Base-by-base conservation (phyloP, 805 yeast genomes). In the Candida pseudofarinosa region DNA sequence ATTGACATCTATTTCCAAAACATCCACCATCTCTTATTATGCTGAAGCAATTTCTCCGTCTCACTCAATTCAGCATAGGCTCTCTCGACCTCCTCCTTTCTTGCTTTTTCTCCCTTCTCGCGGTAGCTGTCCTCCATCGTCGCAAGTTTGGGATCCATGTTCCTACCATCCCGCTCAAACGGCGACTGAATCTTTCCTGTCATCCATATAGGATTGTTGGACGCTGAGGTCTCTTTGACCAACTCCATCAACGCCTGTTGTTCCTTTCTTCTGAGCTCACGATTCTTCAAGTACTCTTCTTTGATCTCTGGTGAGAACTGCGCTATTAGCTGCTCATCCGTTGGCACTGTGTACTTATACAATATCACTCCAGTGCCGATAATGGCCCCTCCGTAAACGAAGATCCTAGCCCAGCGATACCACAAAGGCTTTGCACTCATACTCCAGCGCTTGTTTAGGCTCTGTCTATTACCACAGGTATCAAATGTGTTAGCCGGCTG, bases 171-270 rank as follows among this genome's bases (percentile, higher is more conserved):
- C 44, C 51, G 63, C 40, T 73, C 91, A 76, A 85, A 84, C 0
- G 95, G 93, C 1, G 83, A 75, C 35, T 69, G 65, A 32, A 86
- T 74, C 1, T 80, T 69, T 0, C 90, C 95, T 0, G 95, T 80
- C 58, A 77, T 83, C 95, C 95, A 86, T 38, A 85, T 79, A 0
- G 95, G 95, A 43, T 85, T 88, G 50, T 81, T 73, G 13, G 88
- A 81, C 1, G 75, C 71, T 2, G 88, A 63, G 0, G 93, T 85
- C 47, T 74, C 56, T 44, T 75, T 68, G 1, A 79, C 90, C 19
- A 84, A 79, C 48, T 77, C 77, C 76, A 84, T 83, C 48, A 86
- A 60, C 54, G 79, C 83, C 49, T 75, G 74, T 55, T 85, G 91
- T 59, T 86, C 95, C 44, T 72, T 68, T 52, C 76, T 76, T 58